Conservation (phyloP, 108 stramenopile genomes). For the Discostella pseudostelligera region DNA sequence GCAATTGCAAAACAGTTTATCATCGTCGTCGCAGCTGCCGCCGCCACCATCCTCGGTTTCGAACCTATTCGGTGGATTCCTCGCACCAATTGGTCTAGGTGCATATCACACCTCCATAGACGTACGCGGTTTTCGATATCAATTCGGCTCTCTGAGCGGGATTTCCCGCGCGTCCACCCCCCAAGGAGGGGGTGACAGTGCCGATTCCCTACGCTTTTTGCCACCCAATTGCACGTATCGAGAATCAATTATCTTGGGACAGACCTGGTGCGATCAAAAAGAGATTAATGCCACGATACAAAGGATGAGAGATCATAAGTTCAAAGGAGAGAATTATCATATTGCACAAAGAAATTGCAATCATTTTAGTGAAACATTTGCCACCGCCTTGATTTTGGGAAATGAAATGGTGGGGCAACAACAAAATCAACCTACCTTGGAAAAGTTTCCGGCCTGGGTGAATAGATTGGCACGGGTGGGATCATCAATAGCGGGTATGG, state of each 20-base stretch:
- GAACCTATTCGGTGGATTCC: conserved; percentile 24
- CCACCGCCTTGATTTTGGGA: conserved; percentile 35
- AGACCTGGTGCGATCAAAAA: conserved; percentile 30
- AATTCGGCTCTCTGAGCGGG: conserved; percentile 29
- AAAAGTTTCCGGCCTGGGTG: conserved; percentile 43
- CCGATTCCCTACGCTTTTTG: conserved; percentile 33
- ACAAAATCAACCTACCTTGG: conserved; percentile 8
- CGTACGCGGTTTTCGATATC: conserved; percentile 42
- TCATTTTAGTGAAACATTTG: conserved; percentile 51
- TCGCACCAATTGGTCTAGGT: conserved; percentile 35
- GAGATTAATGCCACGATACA: conserved; percentile 43
- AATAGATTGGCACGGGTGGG: conserved; percentile 46
- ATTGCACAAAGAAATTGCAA: conserved; percentile 50
- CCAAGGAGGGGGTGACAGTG: conserved; percentile 30
- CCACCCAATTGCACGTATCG: conserved; percentile 41
- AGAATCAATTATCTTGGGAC: conserved; percentile 41
- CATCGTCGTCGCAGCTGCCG: conserved; percentile 15
- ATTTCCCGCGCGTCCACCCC: conserved; percentile 35
- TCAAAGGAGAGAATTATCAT: conserved; percentile 46
- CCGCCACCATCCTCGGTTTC: conserved; percentile 14
- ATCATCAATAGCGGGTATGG: conserved; percentile 29
- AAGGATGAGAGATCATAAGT: conserved; percentile 35
- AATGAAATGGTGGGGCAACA: conserved; percentile 25
- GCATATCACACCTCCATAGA: conserved; percentile 50
- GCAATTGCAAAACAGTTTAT: conserved; percentile 5